A percentile compares a stretch with the other conserved stretches of the same genome.
phyloP scores from a whole-genome alignment of 805 yeast genomes.

The Metschnikowia orientalis region DNA sequence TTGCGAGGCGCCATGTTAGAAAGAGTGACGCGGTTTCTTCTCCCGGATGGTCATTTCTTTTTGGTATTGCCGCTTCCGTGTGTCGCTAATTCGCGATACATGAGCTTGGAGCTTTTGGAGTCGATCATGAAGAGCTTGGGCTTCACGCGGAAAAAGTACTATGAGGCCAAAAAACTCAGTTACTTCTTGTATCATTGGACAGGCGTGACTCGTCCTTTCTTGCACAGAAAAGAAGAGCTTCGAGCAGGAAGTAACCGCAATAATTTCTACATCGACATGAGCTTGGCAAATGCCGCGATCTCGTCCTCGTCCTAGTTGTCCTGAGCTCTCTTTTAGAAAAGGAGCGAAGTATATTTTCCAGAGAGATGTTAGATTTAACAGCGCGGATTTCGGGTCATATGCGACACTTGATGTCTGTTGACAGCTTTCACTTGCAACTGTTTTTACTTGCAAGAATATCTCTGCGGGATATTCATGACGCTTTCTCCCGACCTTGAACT shows the following conservation, averaged over 20 bases:
- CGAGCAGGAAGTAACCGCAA: conserved; percentile 58
- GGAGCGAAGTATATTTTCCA: no score
- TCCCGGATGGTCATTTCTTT: conserved; percentile 46
- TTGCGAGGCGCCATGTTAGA: conserved; percentile 75
- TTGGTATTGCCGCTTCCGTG: conserved; percentile 90
- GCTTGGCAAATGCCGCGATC: not conserved
- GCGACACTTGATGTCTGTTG: no score
- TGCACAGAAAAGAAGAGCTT: conserved; percentile 42
- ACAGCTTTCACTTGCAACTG: no score
- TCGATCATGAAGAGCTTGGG: conserved; percentile 60
- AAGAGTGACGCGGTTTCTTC: conserved; percentile 54
- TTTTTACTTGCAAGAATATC: no score
- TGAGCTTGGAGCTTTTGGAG: conserved; percentile 40
- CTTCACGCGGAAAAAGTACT: conserved; percentile 40
- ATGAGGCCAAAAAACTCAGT: conserved; percentile 66
- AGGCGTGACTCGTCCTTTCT: conserved; percentile 19
- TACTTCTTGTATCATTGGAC: conserved; percentile 63
- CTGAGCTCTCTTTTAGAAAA: no score
- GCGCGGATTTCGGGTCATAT: no score
- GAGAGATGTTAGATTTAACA: no score
- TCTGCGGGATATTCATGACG: no score
- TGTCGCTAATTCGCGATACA: conserved; percentile 74
- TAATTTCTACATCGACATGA: conserved; percentile 55
- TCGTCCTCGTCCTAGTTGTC: no score
- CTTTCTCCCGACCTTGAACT: no score